Base-by-base conservation (phyloP, 371 early-diverging fungal species). In the Nematocida major region DNA sequence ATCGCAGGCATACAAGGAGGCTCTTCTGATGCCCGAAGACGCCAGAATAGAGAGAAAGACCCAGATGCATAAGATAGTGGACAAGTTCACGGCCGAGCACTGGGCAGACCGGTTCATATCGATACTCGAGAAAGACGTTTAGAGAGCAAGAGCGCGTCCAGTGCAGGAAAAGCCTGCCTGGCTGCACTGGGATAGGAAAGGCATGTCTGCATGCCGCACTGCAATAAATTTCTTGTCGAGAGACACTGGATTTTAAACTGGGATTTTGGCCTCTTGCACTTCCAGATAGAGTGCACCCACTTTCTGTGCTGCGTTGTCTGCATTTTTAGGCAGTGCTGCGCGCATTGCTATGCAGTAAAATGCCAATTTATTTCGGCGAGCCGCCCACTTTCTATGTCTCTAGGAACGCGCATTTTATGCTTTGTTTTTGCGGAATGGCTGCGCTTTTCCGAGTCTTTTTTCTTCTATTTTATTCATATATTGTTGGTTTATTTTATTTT, bases 51-150 rank as follows among this genome's bases (percentile, higher is more conserved):
- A 87, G 43, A 93, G 92, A 84, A 91, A 93, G 83, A 88, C 91
- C 81, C 93, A 91, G 78, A 88, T 97, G 50, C 90, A 88, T 81
- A 87, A 90, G 13, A 93, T 94, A 84, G 94, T 98, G 20, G 90
- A 88, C 28, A 93, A 92, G 81, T 93, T 94, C 84, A 97, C 98
- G 0, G 97, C 97, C 5, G 91, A 93, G 4, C 91, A 92, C 84
- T 99, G 99, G 99, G 99, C 83, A 15, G 76, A 82, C 36, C 54
- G 79, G 22, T 81, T 80, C 68, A 66, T 85, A 63, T 50, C 50
- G 4, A 40, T 59, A 36, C 40, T 38, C 15, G 15, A 18, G 34
- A 28, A 59, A n/a, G 28, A 28, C 9, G 47, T 47, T 18, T 47
- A 18, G 18, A n/a, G 47, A 18, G n/a, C n/a, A 47, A 47, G 18